phyloP scores from a whole-genome alignment of 2,329 filamentous ascomycete species.

The Chlorencoelia australis region DNA sequence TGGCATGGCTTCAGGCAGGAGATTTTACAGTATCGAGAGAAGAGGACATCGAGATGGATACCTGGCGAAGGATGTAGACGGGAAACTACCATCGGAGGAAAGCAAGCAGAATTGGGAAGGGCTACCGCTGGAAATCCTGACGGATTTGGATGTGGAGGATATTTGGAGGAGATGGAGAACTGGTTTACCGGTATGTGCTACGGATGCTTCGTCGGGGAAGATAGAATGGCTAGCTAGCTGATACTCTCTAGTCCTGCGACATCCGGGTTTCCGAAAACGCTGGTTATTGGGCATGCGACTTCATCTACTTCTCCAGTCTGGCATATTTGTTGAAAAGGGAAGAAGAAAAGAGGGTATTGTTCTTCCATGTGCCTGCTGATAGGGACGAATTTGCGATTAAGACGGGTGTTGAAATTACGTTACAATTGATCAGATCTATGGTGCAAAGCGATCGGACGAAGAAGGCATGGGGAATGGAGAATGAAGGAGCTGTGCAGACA shows the following conservation, averaged over 20 bases:
- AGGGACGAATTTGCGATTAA: conserved; percentile 38
- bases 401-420: conserved; percentile 40
- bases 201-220: no score
- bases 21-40: conserved; percentile 62
- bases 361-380: conserved; percentile 62
- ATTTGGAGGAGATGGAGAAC: conserved; percentile 46
- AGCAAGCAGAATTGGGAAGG: conserved; percentile 38
- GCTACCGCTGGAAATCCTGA: conserved; percentile 44
- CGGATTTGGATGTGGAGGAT: conserved; percentile 47
- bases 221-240: no score
- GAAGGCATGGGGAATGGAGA: no score
- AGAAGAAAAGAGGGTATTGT: conserved; percentile 45
- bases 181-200: conserved; percentile 36
- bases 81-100: conserved; percentile 40
- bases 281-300: conserved; percentile 67
- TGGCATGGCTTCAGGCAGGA: conserved; percentile 60
- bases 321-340: conserved; percentile 42
- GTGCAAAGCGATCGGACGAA: conserved; percentile 32
- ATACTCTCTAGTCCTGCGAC: no score
- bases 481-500: no score
- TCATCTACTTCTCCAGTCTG: conserved; percentile 64
- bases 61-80: conserved; percentile 59
- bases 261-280: conserved; percentile 58
- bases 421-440: conserved; percentile 47
- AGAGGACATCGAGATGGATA: conserved; percentile 66